Evolutionary conservation across 176 grass and related monocot species (phyloP), one percentile per base, ranked within the genome.

Genomic region (Tuctoria greenei): DNA sequence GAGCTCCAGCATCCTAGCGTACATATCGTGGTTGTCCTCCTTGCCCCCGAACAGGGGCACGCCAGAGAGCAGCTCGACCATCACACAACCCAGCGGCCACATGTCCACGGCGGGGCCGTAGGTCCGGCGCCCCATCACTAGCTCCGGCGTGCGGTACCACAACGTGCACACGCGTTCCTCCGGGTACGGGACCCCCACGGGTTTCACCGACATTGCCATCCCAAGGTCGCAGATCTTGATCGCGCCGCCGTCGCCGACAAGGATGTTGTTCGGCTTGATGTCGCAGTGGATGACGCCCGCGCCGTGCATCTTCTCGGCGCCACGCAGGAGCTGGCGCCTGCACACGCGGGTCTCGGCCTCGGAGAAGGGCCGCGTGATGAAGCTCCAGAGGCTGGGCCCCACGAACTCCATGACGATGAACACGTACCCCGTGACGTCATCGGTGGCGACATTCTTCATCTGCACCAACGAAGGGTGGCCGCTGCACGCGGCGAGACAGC

Each of bases 191-290:
- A 12, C 16, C 5, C 75, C 62, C 0, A 23, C 9, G 35, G 75
- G 36, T 21, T 17, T 42, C 21, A 7, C 24, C 75, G 16, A 15
- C 49, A 0, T 24, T 20, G 74, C 74, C 74, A 77, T 64, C 10
- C 79, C 85, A 20, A 87, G 71, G 66, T 87, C 85, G 66, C 78
- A 69, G 59, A 87, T 83, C 79, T 83, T 87, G 14, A 86, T 41
- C 31, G 18, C 37, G 66, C 58, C 67, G 36, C 16, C 47, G 1
- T 72, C 5, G 11, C 59, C 59, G 44, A 77, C 44, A 44, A 77
- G 74, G 44, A 77, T 6, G 61, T 77, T 77, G 60, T 51, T 8
- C 60, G 74, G 74, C 44, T 77, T 77, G 43, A 77, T 38, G 44
- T 77, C 74, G 2, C 74, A 43, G 61, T 77, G 74, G 74, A 77